Conservation (phyloP, 352 stramenopile genomes). For the Phytopythium ostracodes region DNA sequence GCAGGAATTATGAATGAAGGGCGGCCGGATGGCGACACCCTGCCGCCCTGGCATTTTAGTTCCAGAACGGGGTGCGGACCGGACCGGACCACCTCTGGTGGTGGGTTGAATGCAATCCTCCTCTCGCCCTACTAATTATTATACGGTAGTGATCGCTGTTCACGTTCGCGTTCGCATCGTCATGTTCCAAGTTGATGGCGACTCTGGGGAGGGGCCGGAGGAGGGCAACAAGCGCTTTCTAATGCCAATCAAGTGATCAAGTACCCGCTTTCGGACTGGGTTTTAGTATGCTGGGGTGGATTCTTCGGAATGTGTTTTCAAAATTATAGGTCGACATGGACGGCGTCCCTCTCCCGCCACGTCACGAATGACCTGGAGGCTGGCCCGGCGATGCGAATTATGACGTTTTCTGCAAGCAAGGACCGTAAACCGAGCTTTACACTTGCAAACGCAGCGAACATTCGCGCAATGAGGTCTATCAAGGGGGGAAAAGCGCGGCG, state of each 20-base stretch:
- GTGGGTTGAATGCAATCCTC: not conserved
- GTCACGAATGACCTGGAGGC: not conserved
- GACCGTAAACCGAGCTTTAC: too few species aligned
- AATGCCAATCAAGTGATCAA: too few species aligned
- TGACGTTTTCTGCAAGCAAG: too few species aligned
- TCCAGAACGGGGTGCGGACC: not conserved
- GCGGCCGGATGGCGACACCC: not conserved
- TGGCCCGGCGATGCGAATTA: not conserved
- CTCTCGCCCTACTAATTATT: not conserved
- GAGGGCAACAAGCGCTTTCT: too few species aligned
- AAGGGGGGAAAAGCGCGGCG: too few species aligned
- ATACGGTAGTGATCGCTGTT: not conserved
- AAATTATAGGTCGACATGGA: not conserved
- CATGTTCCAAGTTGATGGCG: not conserved
- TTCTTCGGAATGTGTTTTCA: too few species aligned
- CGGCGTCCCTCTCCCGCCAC: not conserved
- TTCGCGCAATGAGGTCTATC: too few species aligned
- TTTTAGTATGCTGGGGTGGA: not conserved
- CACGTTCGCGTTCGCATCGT: not conserved
- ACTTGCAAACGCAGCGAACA: too few species aligned
- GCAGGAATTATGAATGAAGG: too few species aligned
- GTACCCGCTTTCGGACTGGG: not conserved
- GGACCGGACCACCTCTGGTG: too few species aligned
- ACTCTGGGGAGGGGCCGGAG: not conserved
- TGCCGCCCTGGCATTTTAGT: not conserved